A percentile compares a stretch with the other conserved stretches of the same genome.
Evolutionary conservation across 345 rosid species (phyloP).

Genomic region (Eucalyptus albens): DNA sequence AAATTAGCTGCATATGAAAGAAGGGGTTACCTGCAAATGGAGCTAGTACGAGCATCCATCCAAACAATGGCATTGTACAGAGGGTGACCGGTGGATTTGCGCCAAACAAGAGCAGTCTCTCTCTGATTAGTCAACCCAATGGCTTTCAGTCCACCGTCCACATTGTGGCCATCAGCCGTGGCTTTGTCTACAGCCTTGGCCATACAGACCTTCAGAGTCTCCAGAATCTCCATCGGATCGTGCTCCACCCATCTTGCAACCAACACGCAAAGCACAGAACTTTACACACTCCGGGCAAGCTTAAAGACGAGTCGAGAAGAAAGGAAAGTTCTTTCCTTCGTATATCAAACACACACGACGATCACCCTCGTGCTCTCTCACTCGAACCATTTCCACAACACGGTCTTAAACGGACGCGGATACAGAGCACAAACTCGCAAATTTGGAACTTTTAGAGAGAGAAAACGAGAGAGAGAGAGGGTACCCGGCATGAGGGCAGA

Average conservation of each 20-base stretch:
- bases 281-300: not conserved
- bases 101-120: conserved; percentile 81
- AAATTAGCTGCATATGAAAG: not conserved
- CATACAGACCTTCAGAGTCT: conserved; percentile 58
- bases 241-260: conserved; percentile 86
- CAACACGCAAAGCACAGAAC: not conserved
- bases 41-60: conserved; percentile 95
- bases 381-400: not conserved
- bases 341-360: not conserved
- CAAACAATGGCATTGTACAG: conserved; percentile 89
- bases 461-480: not conserved
- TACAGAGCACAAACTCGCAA: not conserved
- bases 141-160: conserved; percentile 67
- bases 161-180: conserved; percentile 71
- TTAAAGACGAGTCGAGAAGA: not conserved
- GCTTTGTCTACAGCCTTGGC: conserved; percentile 84
- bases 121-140: conserved; percentile 92
- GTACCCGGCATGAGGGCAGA: conserved; percentile 90
- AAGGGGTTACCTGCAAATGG: conserved; percentile 54
- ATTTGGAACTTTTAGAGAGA: not conserved
- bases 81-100: conserved; percentile 73
- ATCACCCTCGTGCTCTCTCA: not conserved
- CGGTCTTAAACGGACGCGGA: not conserved
- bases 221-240: conserved; percentile 86
- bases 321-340: not conserved